Percentiles rank a stretch among this genome's conserved stretches.
Conservation (phyloP, 805 yeast genomes). For the Candida bentonensis region DNA sequence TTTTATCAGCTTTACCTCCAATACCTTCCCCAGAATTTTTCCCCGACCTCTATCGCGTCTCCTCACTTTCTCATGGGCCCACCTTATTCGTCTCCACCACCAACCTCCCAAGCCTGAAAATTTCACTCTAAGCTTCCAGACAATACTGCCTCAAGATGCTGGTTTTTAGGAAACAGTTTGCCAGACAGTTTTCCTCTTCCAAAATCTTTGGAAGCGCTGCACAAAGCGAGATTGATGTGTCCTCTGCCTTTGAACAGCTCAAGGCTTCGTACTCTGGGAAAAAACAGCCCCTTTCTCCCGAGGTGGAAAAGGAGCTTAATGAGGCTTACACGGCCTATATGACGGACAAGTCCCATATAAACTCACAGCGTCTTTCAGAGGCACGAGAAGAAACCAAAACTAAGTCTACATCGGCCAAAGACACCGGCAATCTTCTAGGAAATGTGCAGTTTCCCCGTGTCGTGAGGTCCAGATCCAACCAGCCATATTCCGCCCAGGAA, state of each 20-base stretch:
- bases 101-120: no score
- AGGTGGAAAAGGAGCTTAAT: neutral
- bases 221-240: neutral
- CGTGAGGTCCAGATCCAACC: conserved; percentile 41
- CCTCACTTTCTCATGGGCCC: no score
- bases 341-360: neutral
- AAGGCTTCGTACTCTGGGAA: neutral
- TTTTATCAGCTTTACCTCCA: no score
- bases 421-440: conserved; percentile 12
- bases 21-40: no score
- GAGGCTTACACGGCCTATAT: neutral
- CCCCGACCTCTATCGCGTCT: no score
- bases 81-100: no score
- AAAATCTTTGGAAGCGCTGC: no score
- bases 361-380: neutral
- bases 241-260: neutral
- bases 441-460: conserved; percentile 41
- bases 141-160: no score
- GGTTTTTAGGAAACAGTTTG: no score
- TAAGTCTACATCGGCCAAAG: neutral
- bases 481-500: conserved; percentile 67
- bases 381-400: neutral
- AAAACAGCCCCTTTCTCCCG: neutral
- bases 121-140: no score
- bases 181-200: no score